Evolutionary conservation across 2,329 filamentous ascomycete species (phyloP).

Genomic region (Corynespora cassiicola): DNA sequence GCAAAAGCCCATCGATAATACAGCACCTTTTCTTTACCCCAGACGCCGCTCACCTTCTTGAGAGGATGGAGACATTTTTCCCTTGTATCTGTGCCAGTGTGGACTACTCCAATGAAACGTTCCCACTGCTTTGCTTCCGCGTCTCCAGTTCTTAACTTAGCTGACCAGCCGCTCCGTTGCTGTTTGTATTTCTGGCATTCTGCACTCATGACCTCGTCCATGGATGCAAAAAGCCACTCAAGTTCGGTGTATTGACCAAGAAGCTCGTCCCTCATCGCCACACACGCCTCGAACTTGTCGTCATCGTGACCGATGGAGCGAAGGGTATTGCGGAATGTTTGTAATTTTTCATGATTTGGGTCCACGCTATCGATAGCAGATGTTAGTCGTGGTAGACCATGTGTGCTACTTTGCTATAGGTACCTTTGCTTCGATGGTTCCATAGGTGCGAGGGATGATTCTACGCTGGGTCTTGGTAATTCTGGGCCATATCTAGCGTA

Average conservation of each 20-base stretch:
- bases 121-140: conserved; percentile 17
- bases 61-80: conserved; percentile 19
- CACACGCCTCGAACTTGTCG: conserved; percentile 13
- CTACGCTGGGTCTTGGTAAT: too few relatives aligned
- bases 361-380: too few relatives aligned
- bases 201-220: conserved; percentile 10
- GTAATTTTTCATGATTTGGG: too few relatives aligned
- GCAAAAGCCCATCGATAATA: conserved; percentile 19
- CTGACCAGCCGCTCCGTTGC: conserved; percentile 1
- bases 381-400: too few relatives aligned
- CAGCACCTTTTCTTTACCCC: conserved; percentile 15
- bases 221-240: conserved; percentile 3
- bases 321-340: conserved; percentile 5
- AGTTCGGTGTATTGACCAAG: conserved; percentile 7
- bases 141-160: conserved; percentile 4
- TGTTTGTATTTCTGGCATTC: conserved; percentile 13
- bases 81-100: conserved; percentile 8
- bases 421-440: too few relatives aligned
- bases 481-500: too few relatives aligned
- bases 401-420: too few relatives aligned
- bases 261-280: conserved; percentile 6
- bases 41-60: conserved; percentile 11
- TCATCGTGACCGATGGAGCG: conserved; percentile 3
- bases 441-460: too few relatives aligned
- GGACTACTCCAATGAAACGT: conserved; percentile 13